Conservation (phyloP, 202 grass and related monocot genomes). For the Hordeum pubiflorum region DNA sequence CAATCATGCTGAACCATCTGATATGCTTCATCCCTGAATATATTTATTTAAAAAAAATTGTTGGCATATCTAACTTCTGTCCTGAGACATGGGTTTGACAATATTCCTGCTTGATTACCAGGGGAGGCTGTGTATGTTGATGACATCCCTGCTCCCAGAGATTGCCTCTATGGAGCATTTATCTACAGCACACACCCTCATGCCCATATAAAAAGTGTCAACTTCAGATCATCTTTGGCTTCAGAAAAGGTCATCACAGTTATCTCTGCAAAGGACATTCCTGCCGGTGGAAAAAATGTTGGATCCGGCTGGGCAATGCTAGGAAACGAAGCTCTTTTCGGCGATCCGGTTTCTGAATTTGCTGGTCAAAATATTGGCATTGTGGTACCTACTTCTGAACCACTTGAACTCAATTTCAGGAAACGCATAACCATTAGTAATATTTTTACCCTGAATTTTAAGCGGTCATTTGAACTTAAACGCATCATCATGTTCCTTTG, state of each 20-base stretch:
- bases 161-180: conserved; percentile 83
- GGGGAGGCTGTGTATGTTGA: conserved; percentile 77
- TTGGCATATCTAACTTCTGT: background rate
- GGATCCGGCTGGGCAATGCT: conserved; percentile 22
- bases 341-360: conserved; percentile 49
- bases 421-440: background rate
- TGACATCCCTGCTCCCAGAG: conserved; percentile 69
- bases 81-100: background rate
- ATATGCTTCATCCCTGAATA: background rate
- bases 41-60: background rate
- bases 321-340: conserved; percentile 60
- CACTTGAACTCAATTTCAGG: background rate
- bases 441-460: background rate
- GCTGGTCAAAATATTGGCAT: conserved; percentile 67
- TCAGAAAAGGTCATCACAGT: conserved; percentile 55
- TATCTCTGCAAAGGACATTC: conserved; percentile 70
- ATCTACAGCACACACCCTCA: conserved; percentile 59
- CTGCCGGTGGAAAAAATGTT: conserved; percentile 49
- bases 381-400: conserved; percentile 48
- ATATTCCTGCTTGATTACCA: conserved; percentile 20
- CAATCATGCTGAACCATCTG: background rate
- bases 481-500: background rate
- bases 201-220: conserved; percentile 53
- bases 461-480: background rate
- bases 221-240: conserved; percentile 51